Conservation (phyloP, 305 asterid genomes). For the Fraxinus angustifolia region DNA sequence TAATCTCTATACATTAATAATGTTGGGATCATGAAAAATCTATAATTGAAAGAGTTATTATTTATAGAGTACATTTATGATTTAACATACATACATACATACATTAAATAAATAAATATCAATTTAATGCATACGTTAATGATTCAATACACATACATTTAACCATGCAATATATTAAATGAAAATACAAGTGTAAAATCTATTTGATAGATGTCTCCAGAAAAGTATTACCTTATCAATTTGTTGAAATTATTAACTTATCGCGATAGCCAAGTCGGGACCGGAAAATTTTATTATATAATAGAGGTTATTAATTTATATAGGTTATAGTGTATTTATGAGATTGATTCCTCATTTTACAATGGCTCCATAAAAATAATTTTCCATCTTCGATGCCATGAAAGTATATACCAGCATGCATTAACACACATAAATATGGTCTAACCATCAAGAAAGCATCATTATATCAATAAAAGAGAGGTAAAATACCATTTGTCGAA, state of each 20-base stretch:
- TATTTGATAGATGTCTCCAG: background rate
- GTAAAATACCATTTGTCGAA: constrained; percentile 68
- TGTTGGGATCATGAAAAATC: background rate
- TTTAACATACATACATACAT: background rate
- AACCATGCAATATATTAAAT: background rate
- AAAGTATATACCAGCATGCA: background rate
- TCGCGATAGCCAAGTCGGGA: background rate
- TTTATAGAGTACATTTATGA: background rate
- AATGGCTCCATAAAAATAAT: background rate
- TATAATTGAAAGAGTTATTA: background rate
- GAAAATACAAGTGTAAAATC: background rate
- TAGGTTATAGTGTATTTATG: background rate
- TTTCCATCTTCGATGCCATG: background rate
- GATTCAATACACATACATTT: background rate
- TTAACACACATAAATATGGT: background rate
- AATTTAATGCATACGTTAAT: background rate
- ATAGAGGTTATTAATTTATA: background rate
- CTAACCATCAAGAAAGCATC: constrained; percentile 5
- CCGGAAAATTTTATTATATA: background rate
- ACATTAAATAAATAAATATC: background rate
- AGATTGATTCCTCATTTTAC: background rate
- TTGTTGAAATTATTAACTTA: background rate
- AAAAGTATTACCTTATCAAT: background rate
- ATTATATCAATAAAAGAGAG: constrained; percentile 23
- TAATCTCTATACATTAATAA: background rate